phyloP scores from a whole-genome alignment of 306 rosid species.

The Lablab purpureus region DNA sequence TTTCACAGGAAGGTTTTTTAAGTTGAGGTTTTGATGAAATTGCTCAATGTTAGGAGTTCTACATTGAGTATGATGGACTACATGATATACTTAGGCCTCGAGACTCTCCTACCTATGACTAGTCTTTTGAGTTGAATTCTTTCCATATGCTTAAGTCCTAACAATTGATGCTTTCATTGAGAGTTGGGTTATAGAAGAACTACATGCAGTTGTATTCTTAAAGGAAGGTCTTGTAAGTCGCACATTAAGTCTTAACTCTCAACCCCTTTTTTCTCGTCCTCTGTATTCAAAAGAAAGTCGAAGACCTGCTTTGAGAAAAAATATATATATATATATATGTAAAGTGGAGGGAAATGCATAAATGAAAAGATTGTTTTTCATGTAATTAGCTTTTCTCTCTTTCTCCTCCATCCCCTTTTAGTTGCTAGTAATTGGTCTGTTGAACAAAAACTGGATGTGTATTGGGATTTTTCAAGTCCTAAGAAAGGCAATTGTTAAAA shows the following conservation, averaged over 20 bases:
- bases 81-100: not conserved
- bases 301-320: not conserved
- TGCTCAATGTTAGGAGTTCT: not conserved
- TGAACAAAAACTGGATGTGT: not conserved
- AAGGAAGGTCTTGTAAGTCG: too few relatives aligned
- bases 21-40: not conserved
- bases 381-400: not conserved
- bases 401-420: not conserved
- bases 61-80: too few relatives aligned
- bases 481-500: conserved; percentile 2
- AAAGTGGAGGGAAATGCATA: not conserved
- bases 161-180: too few relatives aligned
- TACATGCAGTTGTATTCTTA: too few relatives aligned
- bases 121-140: too few relatives aligned
- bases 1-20: conserved; percentile 11
- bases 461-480: not conserved
- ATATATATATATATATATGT: too few relatives aligned
- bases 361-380: not conserved
- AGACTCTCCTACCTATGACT: too few relatives aligned
- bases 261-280: not conserved
- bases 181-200: too few relatives aligned
- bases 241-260: not conserved
- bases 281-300: not conserved
- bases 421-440: not conserved
- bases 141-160: too few relatives aligned